These are phyloP conservation scores for Penicillium daleae DNA, from an alignment of 495 filamentous ascomycete genomes.

Conservation along the genomic window DNA sequence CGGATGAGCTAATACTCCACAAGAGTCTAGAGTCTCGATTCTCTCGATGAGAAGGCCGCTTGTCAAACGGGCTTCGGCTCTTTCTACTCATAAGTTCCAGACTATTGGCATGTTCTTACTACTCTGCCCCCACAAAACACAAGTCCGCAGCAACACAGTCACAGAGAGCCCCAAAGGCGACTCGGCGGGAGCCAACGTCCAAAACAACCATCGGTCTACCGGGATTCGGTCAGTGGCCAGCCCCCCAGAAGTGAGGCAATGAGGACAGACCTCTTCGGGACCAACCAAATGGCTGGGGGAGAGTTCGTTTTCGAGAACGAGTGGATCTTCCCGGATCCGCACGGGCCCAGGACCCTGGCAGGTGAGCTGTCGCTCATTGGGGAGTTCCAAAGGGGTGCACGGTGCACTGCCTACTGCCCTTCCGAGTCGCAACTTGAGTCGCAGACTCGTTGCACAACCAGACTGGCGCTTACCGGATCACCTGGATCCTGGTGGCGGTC, in stretches of 20 bases:
- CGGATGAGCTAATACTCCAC: neutral
- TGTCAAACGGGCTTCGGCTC: too few relatives aligned
- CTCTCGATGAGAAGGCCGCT: too few relatives aligned
- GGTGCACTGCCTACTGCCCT: conserved; percentile 7
- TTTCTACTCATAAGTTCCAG: too few relatives aligned
- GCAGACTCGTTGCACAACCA: neutral
- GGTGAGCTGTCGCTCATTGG: conserved; percentile 2
- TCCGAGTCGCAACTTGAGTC: neutral
- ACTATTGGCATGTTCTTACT: too few relatives aligned
- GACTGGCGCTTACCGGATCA: conserved; percentile 8
- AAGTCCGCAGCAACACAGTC: neutral
- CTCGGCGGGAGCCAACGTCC: conserved; percentile 2
- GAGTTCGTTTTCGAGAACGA: conserved; percentile 27
- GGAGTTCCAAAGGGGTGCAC: neutral
- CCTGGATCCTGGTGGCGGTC: neutral
- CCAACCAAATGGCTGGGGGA: conserved; percentile 15
- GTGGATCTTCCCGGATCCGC: conserved; percentile 23
- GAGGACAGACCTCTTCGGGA: conserved; percentile 10
- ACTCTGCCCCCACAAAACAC: neutral
- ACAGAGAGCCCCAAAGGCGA: too few relatives aligned
- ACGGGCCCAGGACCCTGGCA: conserved; percentile 22
- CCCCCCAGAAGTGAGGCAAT: conserved; percentile 25
- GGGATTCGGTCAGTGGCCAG: conserved; percentile 6
- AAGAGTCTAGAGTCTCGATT: neutral
- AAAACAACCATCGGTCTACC: neutral